Evolutionary conservation across 139 green algal genomes (phyloP).

Genomic region (Closterium sp.): DNA sequence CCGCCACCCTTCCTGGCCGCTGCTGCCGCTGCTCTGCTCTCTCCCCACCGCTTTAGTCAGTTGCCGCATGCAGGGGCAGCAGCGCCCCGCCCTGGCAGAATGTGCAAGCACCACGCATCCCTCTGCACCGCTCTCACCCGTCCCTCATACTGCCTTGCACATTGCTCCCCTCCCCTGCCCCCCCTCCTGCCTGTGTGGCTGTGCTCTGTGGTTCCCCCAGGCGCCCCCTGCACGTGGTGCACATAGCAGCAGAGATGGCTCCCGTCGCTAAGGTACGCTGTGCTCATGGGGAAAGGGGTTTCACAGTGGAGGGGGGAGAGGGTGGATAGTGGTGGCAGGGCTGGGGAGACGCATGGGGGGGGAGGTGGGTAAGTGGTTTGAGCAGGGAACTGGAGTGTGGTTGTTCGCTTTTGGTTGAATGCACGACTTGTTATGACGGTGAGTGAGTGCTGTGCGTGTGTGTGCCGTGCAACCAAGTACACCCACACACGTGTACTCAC

Average conservation of each 20-base stretch:
- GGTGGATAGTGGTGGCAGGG: too few species aligned
- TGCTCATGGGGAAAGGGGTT: neutral
- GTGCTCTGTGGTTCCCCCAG: constrained; percentile 1
- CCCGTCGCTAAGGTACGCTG: constrained; percentile 83
- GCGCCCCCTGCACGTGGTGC: constrained; percentile 74
- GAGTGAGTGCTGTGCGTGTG: neutral
- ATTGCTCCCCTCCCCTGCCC: neutral
- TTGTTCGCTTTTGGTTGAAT: neutral
- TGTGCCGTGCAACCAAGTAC: neutral
- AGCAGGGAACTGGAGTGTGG: neutral
- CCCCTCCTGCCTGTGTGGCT: neutral
- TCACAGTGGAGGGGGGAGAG: neutral
- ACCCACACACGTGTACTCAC: neutral
- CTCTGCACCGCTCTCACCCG: neutral
- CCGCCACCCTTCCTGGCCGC: too few species aligned
- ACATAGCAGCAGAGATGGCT: constrained; percentile 95
- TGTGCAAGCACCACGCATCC: neutral
- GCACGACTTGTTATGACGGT: too few species aligned
- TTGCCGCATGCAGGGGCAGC: neutral
- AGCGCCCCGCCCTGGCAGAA: neutral
- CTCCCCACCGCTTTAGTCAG: too few species aligned
- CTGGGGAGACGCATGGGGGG: neutral
- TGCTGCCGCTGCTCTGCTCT: neutral
- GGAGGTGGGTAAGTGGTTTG: neutral
- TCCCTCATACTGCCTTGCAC: neutral